These are phyloP conservation scores for Ziziphus jujuba DNA, from an alignment of 306 rosid genomes.

Conservation along the genomic window DNA sequence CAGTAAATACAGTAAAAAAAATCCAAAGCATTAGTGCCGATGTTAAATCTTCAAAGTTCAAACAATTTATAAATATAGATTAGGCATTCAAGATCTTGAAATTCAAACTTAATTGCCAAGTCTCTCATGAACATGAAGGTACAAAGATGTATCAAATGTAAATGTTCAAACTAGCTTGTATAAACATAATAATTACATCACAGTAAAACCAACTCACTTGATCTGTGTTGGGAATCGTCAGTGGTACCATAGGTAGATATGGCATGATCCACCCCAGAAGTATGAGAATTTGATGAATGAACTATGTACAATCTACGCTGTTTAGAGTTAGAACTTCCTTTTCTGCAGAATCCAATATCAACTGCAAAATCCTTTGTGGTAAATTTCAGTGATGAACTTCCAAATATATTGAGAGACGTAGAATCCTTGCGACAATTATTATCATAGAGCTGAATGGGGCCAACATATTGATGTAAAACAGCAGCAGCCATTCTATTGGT, in stretches of 20 bases:
- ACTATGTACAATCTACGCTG: slow-evolving; percentile 5
- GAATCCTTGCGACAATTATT: slow-evolving; percentile 13
- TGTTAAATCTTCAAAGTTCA: too few relatives aligned
- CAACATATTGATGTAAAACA: slow-evolving; percentile 28
- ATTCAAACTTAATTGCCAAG: too few relatives aligned
- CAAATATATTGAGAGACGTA: slow-evolving; percentile 17
- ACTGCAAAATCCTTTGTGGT: slow-evolving; percentile 21
- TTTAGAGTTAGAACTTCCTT: slow-evolving; percentile 10
- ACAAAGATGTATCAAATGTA: neutral
- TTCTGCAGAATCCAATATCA: slow-evolving; percentile 19
- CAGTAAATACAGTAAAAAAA: neutral
- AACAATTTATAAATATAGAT: too few relatives aligned
- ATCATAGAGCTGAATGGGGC: slow-evolving; percentile 25
- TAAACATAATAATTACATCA: too few relatives aligned
- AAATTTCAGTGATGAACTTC: slow-evolving; percentile 23
- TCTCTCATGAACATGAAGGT: neutral
- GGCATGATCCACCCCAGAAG: slow-evolving; percentile 20
- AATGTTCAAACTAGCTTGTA: too few relatives aligned
- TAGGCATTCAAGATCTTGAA: too few relatives aligned
- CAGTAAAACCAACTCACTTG: slow-evolving; percentile 18
- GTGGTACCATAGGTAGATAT: slow-evolving; percentile 14
- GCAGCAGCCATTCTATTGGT: slow-evolving; percentile 42
- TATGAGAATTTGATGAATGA: slow-evolving; percentile 30
- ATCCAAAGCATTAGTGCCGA: neutral
- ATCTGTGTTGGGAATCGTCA: slow-evolving; percentile 16